Base-by-base conservation (phyloP, 2,329 filamentous ascomycete genomes). In the Claviceps digitariae region DNA sequence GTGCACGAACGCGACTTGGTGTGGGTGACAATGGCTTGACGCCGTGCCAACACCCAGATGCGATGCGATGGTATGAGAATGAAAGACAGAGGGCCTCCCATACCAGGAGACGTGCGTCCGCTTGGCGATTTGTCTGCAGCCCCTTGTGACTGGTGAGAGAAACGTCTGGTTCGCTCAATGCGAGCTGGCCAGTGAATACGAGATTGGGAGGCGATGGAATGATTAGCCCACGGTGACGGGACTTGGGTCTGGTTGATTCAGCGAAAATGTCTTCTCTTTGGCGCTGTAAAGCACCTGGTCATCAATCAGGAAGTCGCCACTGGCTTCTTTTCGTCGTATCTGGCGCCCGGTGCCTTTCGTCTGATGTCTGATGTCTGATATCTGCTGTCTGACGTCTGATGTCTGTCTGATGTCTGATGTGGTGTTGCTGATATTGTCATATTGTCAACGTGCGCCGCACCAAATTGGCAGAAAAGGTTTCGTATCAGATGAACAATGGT, bases 141-240 rank as follows among this genome's bases (percentile, higher is more conserved):
- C 25, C 21, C 5, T 13, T 52, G 44, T 47, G 51, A 41, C 36
- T 46, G n/a, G 45, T 43, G 21, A 47, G 45, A 52, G 21, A 29
- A 41, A 21, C 20, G 44, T 52, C 27, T 21, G 36, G 36, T 48
- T 25, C 53, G 40, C 21, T 34, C n/a, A 40, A 43, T 34, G 38
- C 31, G 25, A 48, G 38, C 21, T 25, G 51, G 23, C 31, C 43
- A 48, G 29, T 36, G 50, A 51, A 56, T 54, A 54, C 54, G 54
- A 56, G 54, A 55, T 51, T 51, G 29, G 43, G 49, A 48, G 40
- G 45, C 51, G 51, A 48, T 45, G 29, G 12, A 31, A 8, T 25
- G 6, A n/a, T 34, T 4, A 36, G 17, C 34, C 9, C 43, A 0
- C 17, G 9, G 9, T 3, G 8, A 45, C 17, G 40, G 41, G 1